phyloP scores from a whole-genome alignment of 495 filamentous ascomycete genomes.

The Aspergillus bridgeri region DNA sequence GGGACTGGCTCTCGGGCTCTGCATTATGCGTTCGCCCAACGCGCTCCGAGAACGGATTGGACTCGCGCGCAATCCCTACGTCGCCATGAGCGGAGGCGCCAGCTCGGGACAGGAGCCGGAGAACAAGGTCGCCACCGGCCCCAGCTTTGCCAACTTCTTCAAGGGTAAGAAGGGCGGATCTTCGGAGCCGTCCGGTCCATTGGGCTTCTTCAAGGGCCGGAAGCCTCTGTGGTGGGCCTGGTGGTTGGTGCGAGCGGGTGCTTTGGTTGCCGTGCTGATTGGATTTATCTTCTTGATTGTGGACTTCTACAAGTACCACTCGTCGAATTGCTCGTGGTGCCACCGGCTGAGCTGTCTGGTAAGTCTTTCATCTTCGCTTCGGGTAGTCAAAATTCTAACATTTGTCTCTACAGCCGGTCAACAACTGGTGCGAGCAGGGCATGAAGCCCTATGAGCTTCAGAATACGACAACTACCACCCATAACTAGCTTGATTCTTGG shows the following conservation, averaged over 20 bases:
- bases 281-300: slow-evolving; percentile 80
- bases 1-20: slow-evolving; percentile 83
- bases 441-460: slow-evolving; percentile 35
- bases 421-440: slow-evolving; percentile 74
- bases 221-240: slow-evolving; percentile 96
- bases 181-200: slow-evolving; percentile 51
- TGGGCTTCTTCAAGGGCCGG: slow-evolving; percentile 85
- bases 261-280: slow-evolving; percentile 72
- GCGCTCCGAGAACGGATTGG: slow-evolving; percentile 73
- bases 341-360: slow-evolving; percentile 90
- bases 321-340: slow-evolving; percentile 79
- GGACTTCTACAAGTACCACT: slow-evolving; percentile 81
- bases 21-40: slow-evolving; percentile 82
- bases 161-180: slow-evolving; percentile 31
- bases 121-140: slow-evolving; percentile 21
- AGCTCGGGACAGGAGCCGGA: slow-evolving; percentile 19
- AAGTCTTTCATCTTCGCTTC: slow-evolving; percentile 38
- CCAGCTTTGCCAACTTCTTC: slow-evolving; percentile 32
- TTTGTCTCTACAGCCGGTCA: slow-evolving; percentile 54
- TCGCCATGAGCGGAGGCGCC: slow-evolving; percentile 51
- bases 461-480: slow-evolving; percentile 11
- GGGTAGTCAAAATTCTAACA: slow-evolving; percentile 22
- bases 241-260: slow-evolving; percentile 84
- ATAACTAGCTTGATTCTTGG: slow-evolving; percentile 6
- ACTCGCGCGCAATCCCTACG: slow-evolving; percentile 60